These are phyloP conservation scores for Gossypium thurberi DNA, from an alignment of 345 rosid genomes.

Conservation along the genomic window DNA sequence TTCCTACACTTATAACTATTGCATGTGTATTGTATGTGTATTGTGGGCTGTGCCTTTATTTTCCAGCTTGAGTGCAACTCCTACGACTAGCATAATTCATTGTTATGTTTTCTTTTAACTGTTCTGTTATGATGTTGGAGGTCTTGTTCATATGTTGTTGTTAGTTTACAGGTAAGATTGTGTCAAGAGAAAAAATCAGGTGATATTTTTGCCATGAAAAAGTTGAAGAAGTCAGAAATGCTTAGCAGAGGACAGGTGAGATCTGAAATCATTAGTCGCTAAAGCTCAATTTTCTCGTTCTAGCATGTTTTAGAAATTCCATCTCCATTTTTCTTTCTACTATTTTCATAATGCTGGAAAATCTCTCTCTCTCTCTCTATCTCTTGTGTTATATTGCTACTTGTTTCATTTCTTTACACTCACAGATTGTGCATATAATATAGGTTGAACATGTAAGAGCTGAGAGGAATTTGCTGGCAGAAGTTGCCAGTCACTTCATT, in stretches of 20 bases:
- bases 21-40: not conserved
- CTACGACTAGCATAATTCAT: not conserved
- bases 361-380: not conserved
- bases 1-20: not conserved
- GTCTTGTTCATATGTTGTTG: not conserved
- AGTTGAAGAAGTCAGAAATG: slow-evolving; percentile 94
- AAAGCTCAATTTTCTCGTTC: not conserved
- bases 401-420: slow-evolving; percentile 2
- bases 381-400: not conserved
- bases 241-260: slow-evolving; percentile 95
- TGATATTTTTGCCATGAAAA: slow-evolving; percentile 89
- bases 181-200: slow-evolving; percentile 81
- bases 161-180: slow-evolving; percentile 61
- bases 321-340: slow-evolving; percentile 3
- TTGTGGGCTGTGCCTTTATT: not conserved
- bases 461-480: slow-evolving; percentile 95
- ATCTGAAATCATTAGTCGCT: slow-evolving; percentile 8
- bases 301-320: not conserved
- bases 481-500: slow-evolving; percentile 81
- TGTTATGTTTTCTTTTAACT: not conserved
- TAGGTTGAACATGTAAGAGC: slow-evolving; percentile 94
- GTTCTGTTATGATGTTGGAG: not conserved
- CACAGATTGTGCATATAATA: not conserved
- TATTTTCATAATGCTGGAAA: not conserved
- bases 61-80: not conserved